Evolutionary conservation across 2,329 filamentous ascomycete species (phyloP), one percentile per base, ranked within the genome.

Genomic region (Tolypocladium guangdongense): DNA sequence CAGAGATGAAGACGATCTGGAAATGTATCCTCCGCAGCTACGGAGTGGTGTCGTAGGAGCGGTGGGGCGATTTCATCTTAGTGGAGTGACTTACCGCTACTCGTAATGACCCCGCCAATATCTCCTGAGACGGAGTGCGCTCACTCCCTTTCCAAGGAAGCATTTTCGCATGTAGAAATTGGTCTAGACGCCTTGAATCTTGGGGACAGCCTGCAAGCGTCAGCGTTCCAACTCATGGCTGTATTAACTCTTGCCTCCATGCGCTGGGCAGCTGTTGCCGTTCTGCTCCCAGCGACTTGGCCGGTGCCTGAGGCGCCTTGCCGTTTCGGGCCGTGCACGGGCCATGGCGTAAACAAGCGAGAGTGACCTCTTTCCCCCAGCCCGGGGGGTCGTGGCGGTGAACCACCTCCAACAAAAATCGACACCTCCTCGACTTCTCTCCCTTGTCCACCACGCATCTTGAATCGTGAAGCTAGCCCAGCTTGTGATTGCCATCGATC

Each of bases 301-400:
- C 18, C 2, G 18, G 43, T 46, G 27, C 20, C 43, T 20, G 30
- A 14, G 50, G 37, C 58, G 58, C 64, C 59, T 66, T 64, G 50
- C 66, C 64, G 32, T 53, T 66, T 60, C 57, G 30, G 57, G 55
- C n/a, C 46, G 54, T n/a, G 66, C 66, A 66, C 65, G 57, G 62
- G 49, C 58, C 63, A 62, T 1, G 14, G 33, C 45, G 62, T 65
- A 68, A 69, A 69, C 68, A 71, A 67, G 58, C 59, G 64, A 67
- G 59, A 64, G 59, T 61, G 58, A 57, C 59, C 58, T 53, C 38
- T 51, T 56, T 36, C 41, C 47, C 39, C 51, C 38, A 51, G 55
- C 55, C 54, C 55, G 57, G 54, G 57, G 54, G 57, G 56, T 52
- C 57, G 54, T 62, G 59, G 63, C 63, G 63, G 63, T 64, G 63